Base-by-base conservation (phyloP, 345 rosid species). In the Moricandia arvensis region DNA sequence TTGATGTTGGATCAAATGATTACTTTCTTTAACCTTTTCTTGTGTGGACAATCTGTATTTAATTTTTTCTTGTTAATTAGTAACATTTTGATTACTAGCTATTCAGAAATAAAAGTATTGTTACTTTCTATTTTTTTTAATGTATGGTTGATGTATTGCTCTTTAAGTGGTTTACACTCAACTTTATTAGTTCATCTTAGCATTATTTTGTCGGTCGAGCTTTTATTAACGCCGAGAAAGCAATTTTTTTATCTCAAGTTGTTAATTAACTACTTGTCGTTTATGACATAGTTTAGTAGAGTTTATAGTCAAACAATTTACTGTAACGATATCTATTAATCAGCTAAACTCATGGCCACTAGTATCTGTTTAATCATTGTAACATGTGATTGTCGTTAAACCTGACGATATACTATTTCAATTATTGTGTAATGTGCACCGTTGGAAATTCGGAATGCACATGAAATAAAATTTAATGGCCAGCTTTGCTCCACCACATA, bases 161-260 rank as follows among this genome's bases (percentile, higher is more conserved):
- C 27, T 37, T 26, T 21, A 41, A 70, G 30, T 70, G 60, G 26
- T 38, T 65, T 58, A 64, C 62, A 58, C 61, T 76, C 59, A n/a
- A 47, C 18, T 47, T 47, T 41, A 31, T 55, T 55, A 21, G 8
- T 59, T 49, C 47, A 33, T 6, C 41, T 21, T 15, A 34, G 2
- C 68, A 77, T 67, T 59, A 71, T 77, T 59, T 63, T 71, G 68
- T 77, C 80, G 76, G 76, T 59, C 1, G 72, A 21, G 26, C 66
- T 63, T 21, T 38, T n/a, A 7, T 68, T 75, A 10, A 12, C 5
- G 11, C 24, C 26, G 30, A 16, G 9, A 59, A n/a, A 21, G n/a
- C 31, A n/a, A 6, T 12, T 45, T 31, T 24, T 8, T 0, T 12
- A 7, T 26, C 3, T 10, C 63, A 38, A 18, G 24, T 70, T 10